Evolutionary conservation across 2,329 filamentous ascomycete species (phyloP).

Genomic region (Apiospora marii): DNA sequence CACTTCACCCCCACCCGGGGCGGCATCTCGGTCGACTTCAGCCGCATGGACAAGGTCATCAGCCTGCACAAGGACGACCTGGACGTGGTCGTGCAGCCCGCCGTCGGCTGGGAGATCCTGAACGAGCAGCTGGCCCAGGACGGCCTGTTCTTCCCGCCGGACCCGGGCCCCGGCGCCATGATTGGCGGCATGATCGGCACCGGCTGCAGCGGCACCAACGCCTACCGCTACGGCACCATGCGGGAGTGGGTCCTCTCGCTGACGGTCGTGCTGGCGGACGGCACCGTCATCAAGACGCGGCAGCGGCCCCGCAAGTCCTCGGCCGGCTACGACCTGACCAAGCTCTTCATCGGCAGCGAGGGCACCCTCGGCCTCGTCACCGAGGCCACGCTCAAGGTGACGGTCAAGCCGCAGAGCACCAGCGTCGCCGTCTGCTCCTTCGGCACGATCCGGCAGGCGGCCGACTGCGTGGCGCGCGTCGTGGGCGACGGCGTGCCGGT

Average conservation of each 20-base stretch:
- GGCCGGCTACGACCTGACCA: slow-evolving; percentile 83
- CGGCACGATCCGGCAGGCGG: slow-evolving; percentile 64
- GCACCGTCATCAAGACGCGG: slow-evolving; percentile 80
- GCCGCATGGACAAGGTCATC: slow-evolving; percentile 76
- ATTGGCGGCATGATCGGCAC: slow-evolving; percentile 84
- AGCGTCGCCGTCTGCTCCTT: slow-evolving; percentile 71
- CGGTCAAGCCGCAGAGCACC: slow-evolving; percentile 75
- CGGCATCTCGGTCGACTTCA: slow-evolving; percentile 80
- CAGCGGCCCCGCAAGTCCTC: slow-evolving; percentile 80
- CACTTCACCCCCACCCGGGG: slow-evolving; percentile 78
- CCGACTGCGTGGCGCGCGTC: slow-evolving; percentile 75
- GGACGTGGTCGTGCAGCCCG: slow-evolving; percentile 74
- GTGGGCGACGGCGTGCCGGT: slow-evolving; percentile 78
- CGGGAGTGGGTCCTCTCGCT: slow-evolving; percentile 85
- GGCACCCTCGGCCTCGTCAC: slow-evolving; percentile 84
- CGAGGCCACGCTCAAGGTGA: slow-evolving; percentile 79
- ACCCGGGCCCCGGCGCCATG: slow-evolving; percentile 83
- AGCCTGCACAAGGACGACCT: slow-evolving; percentile 72
- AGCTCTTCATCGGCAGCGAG: slow-evolving; percentile 81
- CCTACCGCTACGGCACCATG: slow-evolving; percentile 88
- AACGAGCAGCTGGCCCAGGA: slow-evolving; percentile 74
- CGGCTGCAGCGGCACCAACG: slow-evolving; percentile 75
- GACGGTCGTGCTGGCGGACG: slow-evolving; percentile 84
- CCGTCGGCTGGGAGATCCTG: slow-evolving; percentile 79
- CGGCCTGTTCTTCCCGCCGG: slow-evolving; percentile 83